A percentile compares a stretch with the other conserved stretches of the same genome.
Conservation (phyloP, 2,329 filamentous ascomycete genomes). For the Trichophaea hybrida region DNA sequence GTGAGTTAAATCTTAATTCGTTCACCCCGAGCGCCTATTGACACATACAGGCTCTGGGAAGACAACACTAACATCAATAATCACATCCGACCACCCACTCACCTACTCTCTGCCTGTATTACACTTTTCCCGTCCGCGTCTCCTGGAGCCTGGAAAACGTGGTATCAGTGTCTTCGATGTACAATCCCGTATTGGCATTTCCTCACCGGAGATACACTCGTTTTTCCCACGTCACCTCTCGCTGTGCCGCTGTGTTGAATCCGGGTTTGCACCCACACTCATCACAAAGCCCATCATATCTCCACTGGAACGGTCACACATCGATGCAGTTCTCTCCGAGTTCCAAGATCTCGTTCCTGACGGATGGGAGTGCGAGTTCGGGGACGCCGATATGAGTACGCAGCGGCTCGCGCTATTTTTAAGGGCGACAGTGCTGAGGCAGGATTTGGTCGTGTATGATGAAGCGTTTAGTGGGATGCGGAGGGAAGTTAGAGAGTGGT, state of each 20-base stretch:
- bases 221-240: conserved; percentile 73
- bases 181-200: conserved; percentile 78
- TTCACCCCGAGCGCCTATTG: background rate
- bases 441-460: conserved; percentile 71
- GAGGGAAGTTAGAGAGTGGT: conserved; percentile 68
- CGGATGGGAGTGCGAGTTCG: conserved; percentile 40
- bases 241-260: conserved; percentile 61
- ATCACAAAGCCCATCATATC: conserved; percentile 53
- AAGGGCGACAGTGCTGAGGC: conserved; percentile 62
- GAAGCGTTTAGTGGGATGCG: conserved; percentile 83
- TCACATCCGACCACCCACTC: conserved; percentile 92
- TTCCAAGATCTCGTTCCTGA: conserved; percentile 52
- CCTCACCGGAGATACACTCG: conserved; percentile 82
- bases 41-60: conserved; percentile 55
- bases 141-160: conserved; percentile 55
- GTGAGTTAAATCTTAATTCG: conserved; percentile 25
- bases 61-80: conserved; percentile 80
- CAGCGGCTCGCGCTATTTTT: conserved; percentile 79
- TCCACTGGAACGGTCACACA: conserved; percentile 40
- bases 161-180: conserved; percentile 88
- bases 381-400: conserved; percentile 60
- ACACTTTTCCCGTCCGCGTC: conserved; percentile 60
- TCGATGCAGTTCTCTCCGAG: conserved; percentile 58
- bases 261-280: conserved; percentile 83
- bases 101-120: conserved; percentile 78